Base-by-base conservation (phyloP, 805 yeast genomes). In the Suhomyces faveliae region DNA sequence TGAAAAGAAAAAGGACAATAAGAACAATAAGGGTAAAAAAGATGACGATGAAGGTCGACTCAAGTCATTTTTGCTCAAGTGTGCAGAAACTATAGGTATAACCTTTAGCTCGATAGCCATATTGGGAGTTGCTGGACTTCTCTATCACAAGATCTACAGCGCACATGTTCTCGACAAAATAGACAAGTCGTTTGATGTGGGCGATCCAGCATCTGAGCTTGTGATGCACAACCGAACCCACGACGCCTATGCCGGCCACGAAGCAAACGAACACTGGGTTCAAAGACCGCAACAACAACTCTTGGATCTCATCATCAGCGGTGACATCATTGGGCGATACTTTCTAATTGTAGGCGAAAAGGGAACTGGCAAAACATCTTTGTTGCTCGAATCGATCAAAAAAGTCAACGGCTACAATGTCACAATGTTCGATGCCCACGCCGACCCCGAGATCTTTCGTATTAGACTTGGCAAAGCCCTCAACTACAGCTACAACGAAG, bases 291-390 rank as follows among this genome's bases (percentile, higher is more conserved):
- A 87, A 55, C 95, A 87, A 56, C 57, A 70, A 21, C 59, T 81
- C 7, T 61, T 87, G 25, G 88, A 88, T 64, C 81, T 78, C 30
- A 81, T 87, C 23, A 74, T 88, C 3, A 61, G 76, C 7, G 96
- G 96, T 1, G 64, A 74, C n/a, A 67, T 78, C 1, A 66, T 65
- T 5, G 95, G 96, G 0, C 63, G 92, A 13, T 88, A 87, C 65
- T 84, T 80, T 58, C 67, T 88, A 42, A 60, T 88, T 9, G 78
- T 88, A 35, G 96, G 96, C 24, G 96, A 87, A 61, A 87, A 88
- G 61, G 96, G 96, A 1, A 87, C 94, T 0, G 96, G 96, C 2
- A 87, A 87, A 60, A 83, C 90, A 0, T 83, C 92, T 0, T 76
- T 89, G 71, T 73, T 88, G 12, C 64, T 85, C 56, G 89, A 87